Base-by-base conservation (phyloP, 2,329 filamentous ascomycete species). In the Helicocarpus griseus region DNA sequence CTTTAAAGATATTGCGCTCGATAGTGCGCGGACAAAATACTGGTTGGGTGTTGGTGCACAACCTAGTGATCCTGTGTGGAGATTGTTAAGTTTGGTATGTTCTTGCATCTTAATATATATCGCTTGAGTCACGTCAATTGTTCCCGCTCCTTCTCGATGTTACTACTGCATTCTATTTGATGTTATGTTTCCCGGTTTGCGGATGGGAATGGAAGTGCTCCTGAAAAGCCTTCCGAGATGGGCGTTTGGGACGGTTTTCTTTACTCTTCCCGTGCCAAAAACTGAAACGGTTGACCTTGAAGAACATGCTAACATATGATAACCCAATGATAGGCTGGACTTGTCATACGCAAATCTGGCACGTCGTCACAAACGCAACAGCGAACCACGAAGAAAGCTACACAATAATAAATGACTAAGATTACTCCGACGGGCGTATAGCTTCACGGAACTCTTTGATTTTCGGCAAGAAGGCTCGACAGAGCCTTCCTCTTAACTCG, bases 1-100 rank as follows among this genome's bases (percentile, higher is more conserved):
- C 51, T 88, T 86, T 75, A 98, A 98, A 72, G 90, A 97, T 60
- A 87, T 98, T 66, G 84, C 88, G 63, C 78, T 98, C 13, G 93
- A 98, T 69, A 74, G 80, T 6, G 75, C 81, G 58, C 78, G 93
- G 54, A 87, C 91, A 52, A 85, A 86, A 69, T 98, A 98, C 74
- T 98, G 93, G 93, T 78, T 98, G 33, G 93, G 93, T 66, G 91
- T 97, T 3, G 93, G 93, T 1, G 93, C 93, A 51, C 93, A 98
- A 73, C 93, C 93, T 8, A 90, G 86, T 56, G 88, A 96, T 60
- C 83, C 87, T 2, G 87, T 86, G 33, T 95, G 90, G 90, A 79
- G 88, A 65, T 69, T 97, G 61, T 73, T 98, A 35, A 55, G 54
- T 33, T 49, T 58, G 54, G 56, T 58, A 49, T 21, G 56, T 56